Evolutionary conservation across 2,329 filamentous ascomycete genomes (phyloP).

Genomic region (Pezizomycotina sp.): DNA sequence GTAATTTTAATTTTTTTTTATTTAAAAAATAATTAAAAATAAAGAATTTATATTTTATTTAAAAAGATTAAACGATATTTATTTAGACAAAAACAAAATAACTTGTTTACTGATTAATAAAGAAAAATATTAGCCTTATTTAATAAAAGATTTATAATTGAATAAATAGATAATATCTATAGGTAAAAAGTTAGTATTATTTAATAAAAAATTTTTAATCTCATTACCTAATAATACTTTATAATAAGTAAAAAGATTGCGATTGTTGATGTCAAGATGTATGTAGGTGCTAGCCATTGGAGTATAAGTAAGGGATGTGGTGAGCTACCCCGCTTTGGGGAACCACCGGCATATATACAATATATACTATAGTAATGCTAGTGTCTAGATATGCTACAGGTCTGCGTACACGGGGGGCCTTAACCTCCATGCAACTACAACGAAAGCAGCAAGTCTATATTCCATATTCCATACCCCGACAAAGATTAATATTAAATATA

Average conservation of each 20-base stretch:
- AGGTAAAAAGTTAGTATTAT: neutral
- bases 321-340: neutral
- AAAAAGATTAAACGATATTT: constrained; percentile 1
- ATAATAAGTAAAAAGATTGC: neutral
- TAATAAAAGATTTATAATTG: neutral
- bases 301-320: neutral
- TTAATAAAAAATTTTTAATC: neutral
- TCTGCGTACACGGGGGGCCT: neutral
- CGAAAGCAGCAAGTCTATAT: neutral
- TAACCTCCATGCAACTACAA: neutral
- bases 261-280: constrained; percentile 2
- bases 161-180: neutral
- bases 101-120: neutral
- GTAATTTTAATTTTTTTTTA: constrained; percentile 1
- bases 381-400: neutral
- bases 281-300: neutral
- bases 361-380: constrained; percentile 3
- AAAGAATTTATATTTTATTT: neutral
- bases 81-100: constrained; percentile 1
- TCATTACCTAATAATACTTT: neutral
- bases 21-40: constrained; percentile 1
- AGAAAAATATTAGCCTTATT: constrained; percentile 2
- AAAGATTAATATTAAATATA: too few species aligned
- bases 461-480: too few species aligned
- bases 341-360: neutral